A percentile compares a stretch with the other conserved stretches of the same genome.
Conservation (phyloP, 2,329 filamentous ascomycete genomes). For the Hysterium pulicare region DNA sequence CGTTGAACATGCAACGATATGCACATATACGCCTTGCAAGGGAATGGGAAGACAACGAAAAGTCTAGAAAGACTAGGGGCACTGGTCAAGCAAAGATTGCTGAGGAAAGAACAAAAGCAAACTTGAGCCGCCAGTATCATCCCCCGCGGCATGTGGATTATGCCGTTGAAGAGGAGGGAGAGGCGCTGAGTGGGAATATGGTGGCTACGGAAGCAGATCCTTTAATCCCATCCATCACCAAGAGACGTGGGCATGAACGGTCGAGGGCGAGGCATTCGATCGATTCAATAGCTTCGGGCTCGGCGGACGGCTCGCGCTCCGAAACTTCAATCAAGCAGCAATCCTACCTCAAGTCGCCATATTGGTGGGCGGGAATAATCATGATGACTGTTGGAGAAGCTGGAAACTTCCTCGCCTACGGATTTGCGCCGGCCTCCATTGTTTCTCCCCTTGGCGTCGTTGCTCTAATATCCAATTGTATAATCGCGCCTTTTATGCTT, state of each 20-base stretch:
- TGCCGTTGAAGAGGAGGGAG: conserved; percentile 2
- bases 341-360: conserved; percentile 83
- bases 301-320: conserved; percentile 35
- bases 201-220: conserved; percentile 33
- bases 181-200: not conserved
- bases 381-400: conserved; percentile 91
- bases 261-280: conserved; percentile 26
- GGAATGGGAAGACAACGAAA: conserved; percentile 56
- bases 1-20: conserved; percentile 93
- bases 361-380: conserved; percentile 94
- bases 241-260: not conserved
- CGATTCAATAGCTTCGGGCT: conserved; percentile 40
- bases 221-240: conserved; percentile 15
- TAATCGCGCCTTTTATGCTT: conserved; percentile 91
- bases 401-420: conserved; percentile 95
- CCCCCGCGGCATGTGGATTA: conserved; percentile 8
- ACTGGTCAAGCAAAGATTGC: conserved; percentile 33
- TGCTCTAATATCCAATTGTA: conserved; percentile 90
- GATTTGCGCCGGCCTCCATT: conserved; percentile 95
- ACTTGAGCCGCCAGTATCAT: conserved; percentile 7
- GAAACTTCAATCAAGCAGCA: conserved; percentile 50
- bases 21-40: conserved; percentile 82
- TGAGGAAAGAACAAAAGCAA: conserved; percentile 23
- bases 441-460: conserved; percentile 97
- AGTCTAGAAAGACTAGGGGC: conserved; percentile 34